These are phyloP conservation scores for Skeletonema tropicum DNA, from an alignment of 108 stramenopile genomes.

Conservation along the genomic window DNA sequence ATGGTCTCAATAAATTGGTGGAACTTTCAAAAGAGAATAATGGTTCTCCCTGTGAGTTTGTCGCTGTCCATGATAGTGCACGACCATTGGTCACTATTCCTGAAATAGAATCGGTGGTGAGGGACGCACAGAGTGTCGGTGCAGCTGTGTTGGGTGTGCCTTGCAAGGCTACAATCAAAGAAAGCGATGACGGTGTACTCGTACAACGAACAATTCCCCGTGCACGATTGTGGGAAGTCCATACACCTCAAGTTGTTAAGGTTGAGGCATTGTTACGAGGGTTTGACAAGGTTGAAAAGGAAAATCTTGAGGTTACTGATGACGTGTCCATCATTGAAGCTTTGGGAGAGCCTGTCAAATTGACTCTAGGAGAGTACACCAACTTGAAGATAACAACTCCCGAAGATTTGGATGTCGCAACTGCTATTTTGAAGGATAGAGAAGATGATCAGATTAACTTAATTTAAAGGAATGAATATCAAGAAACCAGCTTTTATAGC, in stretches of 20 bases:
- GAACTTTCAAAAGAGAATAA: constrained; percentile 36
- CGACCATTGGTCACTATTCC: constrained; percentile 90
- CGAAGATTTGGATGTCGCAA: constrained; percentile 93
- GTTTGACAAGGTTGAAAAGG: constrained; percentile 78
- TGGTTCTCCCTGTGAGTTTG: constrained; percentile 51
- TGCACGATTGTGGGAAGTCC: constrained; percentile 91
- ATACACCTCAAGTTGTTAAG: constrained; percentile 91
- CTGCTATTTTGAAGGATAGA: constrained; percentile 77
- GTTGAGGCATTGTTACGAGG: constrained; percentile 80
- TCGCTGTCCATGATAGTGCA: constrained; percentile 93
- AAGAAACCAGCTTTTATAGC: too few relatives aligned
- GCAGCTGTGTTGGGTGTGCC: constrained; percentile 96
- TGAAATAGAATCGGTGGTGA: constrained; percentile 73
- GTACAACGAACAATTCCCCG: constrained; percentile 87
- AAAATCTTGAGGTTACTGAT: constrained; percentile 91
- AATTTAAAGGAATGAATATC: constrained; percentile 4
- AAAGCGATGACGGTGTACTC: constrained; percentile 75
- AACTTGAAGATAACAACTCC: constrained; percentile 97
- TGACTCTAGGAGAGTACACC: constrained; percentile 94
- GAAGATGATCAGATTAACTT: constrained; percentile 28
- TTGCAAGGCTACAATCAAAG: constrained; percentile 96
- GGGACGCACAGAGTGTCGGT: constrained; percentile 76
- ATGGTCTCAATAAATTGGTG: constrained; percentile 75
- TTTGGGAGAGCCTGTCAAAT: constrained; percentile 89
- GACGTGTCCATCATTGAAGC: constrained; percentile 96